These are phyloP conservation scores for Oemleria cerasiformis DNA, from an alignment of 306 rosid genomes.

Conservation along the genomic window DNA sequence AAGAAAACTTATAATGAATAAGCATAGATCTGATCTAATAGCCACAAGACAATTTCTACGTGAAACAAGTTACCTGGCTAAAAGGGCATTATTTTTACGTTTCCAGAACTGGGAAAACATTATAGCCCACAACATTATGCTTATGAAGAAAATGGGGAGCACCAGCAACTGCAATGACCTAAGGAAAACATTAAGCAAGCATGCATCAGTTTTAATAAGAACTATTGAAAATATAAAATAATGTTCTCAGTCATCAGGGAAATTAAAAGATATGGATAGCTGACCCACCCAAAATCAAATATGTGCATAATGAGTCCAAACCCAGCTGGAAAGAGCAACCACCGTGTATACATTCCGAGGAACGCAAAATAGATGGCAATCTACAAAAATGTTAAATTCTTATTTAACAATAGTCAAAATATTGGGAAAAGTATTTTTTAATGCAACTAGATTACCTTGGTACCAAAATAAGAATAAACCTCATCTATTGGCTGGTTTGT, in stretches of 20 bases:
- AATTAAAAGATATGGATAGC: conserved; percentile 10
- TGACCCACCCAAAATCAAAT: conserved; percentile 70
- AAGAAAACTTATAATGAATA: neutral
- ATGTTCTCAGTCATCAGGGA: conserved; percentile 8
- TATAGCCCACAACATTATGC: conserved; percentile 81
- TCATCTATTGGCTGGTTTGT: conserved; percentile 86
- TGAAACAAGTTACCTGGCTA: conserved; percentile 59
- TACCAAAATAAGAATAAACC: conserved; percentile 77
- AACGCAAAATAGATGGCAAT: conserved; percentile 92
- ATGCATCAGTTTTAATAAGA: conserved; percentile 8
- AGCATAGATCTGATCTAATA: conserved; percentile 5
- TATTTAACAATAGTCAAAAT: conserved; percentile 24
- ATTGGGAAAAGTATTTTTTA: conserved; percentile 7
- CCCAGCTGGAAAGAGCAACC: conserved; percentile 83
- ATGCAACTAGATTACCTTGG: conserved; percentile 57
- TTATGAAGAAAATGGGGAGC: conserved; percentile 72
- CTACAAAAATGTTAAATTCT: conserved; percentile 42
- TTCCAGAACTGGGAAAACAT: conserved; percentile 97
- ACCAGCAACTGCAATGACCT: conserved; percentile 72
- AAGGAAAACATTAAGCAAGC: conserved; percentile 25
- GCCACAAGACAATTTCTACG: neutral
- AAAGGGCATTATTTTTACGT: conserved; percentile 85
- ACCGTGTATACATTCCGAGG: conserved; percentile 91
- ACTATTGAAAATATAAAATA: conserved; percentile 18
- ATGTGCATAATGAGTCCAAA: conserved; percentile 77